These are phyloP conservation scores for Amauroascus verrucosus DNA, from an alignment of 2,329 filamentous ascomycete species.

Conservation along the genomic window DNA sequence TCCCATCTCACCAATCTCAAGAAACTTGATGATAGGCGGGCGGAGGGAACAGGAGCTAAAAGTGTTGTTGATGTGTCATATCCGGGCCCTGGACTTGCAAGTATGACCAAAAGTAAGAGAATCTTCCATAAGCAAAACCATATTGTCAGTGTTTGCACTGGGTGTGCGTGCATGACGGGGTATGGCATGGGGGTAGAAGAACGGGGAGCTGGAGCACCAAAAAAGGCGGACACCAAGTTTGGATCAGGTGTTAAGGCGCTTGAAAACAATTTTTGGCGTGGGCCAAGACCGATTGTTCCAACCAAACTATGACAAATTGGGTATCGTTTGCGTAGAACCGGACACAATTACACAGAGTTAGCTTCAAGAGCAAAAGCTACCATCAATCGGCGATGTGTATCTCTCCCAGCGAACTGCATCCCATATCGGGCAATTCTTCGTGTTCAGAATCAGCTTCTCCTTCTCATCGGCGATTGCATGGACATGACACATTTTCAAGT, in stretches of 20 bases:
- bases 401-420: background rate
- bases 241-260: too few relatives aligned
- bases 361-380: too few relatives aligned
- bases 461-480: too few relatives aligned
- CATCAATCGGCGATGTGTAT: background rate
- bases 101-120: conserved; percentile 41
- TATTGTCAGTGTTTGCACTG: conserved; percentile 27
- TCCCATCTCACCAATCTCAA: conserved; percentile 51
- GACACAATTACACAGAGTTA: too few relatives aligned
- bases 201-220: background rate
- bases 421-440: background rate
- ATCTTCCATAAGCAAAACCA: conserved; percentile 48
- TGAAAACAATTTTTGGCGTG: background rate
- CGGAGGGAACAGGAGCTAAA: conserved; percentile 22
- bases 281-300: background rate
- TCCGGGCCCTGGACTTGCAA: conserved; percentile 46
- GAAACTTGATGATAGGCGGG: background rate
- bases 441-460: background rate
- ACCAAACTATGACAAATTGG: background rate
- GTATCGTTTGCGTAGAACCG: background rate
- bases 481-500: too few relatives aligned
- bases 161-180: conserved; percentile 18
- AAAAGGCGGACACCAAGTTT: background rate
- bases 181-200: background rate
- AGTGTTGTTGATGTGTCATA: conserved; percentile 55